A percentile compares a stretch with the other conserved stretches of the same genome.
Evolutionary conservation across 192 early-diverging fungal genomes (phyloP).

Genomic region (Backusella tuberculispora): DNA sequence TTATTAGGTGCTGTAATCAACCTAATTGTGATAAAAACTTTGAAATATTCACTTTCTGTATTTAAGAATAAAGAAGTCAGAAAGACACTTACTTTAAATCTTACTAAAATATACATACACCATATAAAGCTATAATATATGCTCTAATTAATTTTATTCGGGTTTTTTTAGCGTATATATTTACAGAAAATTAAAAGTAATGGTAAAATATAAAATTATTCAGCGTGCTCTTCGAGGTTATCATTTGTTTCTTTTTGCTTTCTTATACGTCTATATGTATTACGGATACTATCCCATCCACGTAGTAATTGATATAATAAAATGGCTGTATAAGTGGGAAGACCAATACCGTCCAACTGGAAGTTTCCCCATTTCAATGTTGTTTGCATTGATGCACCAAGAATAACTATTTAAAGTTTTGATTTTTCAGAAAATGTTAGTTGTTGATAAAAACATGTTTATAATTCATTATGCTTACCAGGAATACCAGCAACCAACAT

Average conservation of each 20-base stretch:
- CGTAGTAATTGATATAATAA: conserved; percentile 46
- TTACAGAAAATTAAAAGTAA: neutral
- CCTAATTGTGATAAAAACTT: no score
- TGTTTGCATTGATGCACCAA: conserved; percentile 52
- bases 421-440: neutral
- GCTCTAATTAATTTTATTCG: neutral
- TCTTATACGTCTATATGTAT: neutral
- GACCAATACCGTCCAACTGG: conserved; percentile 55
- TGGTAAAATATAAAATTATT: neutral
- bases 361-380: conserved; percentile 46
- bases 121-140: neutral
- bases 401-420: conserved; percentile 31
- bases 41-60: no score
- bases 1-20: no score
- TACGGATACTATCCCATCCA: conserved; percentile 25
- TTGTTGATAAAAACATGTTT: neutral
- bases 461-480: neutral
- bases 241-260: neutral
- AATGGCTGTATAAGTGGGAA: conserved; percentile 44
- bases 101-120: no score
- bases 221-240: neutral
- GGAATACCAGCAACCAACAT: conserved; percentile 55
- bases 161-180: neutral
- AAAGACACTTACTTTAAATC: no score
- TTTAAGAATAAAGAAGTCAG: no score